Percentiles rank a stretch among this genome's conserved stretches.
phyloP scores from a whole-genome alignment of 108 stramenopile genomes.

The Nannochloropsis gaditana region DNA sequence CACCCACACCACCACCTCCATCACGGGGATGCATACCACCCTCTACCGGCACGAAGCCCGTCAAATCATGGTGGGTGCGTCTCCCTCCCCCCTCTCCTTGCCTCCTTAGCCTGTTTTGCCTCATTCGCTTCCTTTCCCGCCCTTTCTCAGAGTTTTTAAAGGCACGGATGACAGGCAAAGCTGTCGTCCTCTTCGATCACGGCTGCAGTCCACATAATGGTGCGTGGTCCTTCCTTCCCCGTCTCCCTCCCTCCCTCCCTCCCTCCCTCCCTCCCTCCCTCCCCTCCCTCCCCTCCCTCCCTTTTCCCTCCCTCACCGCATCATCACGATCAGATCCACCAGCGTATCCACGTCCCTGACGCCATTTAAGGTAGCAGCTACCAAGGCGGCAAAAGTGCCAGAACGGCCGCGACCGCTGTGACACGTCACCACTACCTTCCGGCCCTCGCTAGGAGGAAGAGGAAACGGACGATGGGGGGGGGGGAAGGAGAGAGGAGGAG shows the following conservation, averaged over 20 bases:
- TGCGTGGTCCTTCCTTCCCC: conserved; percentile 13
- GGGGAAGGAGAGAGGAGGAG: neutral
- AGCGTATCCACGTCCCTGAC: neutral
- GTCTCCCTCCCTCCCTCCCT: neutral
- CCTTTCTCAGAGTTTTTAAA: neutral
- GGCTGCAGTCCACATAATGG: conserved; percentile 66
- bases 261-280: neutral
- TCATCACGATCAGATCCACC: neutral
- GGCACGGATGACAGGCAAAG: conserved; percentile 54
- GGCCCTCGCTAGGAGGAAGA: neutral
- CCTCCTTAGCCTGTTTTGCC: neutral
- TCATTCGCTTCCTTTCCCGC: neutral
- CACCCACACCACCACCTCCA: conserved; percentile 73
- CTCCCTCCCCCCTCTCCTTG: neutral
- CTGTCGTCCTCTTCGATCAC: conserved; percentile 83
- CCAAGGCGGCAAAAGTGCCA: neutral
- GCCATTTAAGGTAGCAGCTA: neutral
- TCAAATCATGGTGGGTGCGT: conserved; percentile 63
- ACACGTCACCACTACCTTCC: neutral
- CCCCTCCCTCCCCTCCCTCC: neutral
- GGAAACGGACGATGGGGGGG: too few relatives aligned
- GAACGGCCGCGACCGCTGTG: neutral
- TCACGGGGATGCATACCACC: conserved; percentile 75
- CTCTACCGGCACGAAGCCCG: conserved; percentile 81
- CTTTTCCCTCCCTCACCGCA: neutral